phyloP scores from a whole-genome alignment of 2,329 filamentous ascomycete species.

The Aspergillus calidoustus region DNA sequence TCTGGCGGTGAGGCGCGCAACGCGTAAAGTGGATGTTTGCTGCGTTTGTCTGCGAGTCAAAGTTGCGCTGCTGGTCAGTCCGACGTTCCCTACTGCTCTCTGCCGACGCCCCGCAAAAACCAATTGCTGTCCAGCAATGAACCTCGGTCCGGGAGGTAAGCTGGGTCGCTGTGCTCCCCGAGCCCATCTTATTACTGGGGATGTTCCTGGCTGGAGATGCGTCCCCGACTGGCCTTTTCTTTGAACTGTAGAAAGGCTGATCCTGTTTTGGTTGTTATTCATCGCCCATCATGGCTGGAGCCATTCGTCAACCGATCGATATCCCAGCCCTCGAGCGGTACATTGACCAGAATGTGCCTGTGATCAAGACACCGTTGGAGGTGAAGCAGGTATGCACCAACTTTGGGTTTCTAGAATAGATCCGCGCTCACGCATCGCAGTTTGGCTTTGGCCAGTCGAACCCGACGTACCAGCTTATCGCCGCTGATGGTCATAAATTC shows the following conservation, averaged over 20 bases:
- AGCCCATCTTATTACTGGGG: constrained; percentile 11
- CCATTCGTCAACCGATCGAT: constrained; percentile 89
- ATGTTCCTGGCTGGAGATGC: constrained; percentile 6
- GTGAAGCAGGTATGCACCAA: constrained; percentile 74
- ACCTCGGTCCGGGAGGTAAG: constrained; percentile 18
- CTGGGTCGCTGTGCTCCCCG: neutral
- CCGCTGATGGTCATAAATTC: constrained; percentile 70
- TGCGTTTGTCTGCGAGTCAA: constrained; percentile 2
- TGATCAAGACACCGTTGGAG: constrained; percentile 80
- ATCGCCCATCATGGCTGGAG: constrained; percentile 71
- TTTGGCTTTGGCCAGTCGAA: constrained; percentile 98
- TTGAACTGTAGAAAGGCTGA: neutral
- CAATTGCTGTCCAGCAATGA: constrained; percentile 5
- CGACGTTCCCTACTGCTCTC: neutral
- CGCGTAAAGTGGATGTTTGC: constrained; percentile 27
- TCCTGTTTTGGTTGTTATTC: neutral
- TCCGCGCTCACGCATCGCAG: constrained; percentile 50
- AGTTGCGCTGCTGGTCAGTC: constrained; percentile 6
- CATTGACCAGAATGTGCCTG: constrained; percentile 75
- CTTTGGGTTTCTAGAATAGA: neutral
- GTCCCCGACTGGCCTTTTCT: neutral
- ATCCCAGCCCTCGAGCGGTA: constrained; percentile 77
- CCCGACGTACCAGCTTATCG: constrained; percentile 90
- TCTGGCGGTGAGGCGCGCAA: constrained; percentile 29
- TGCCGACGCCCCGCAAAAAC: constrained; percentile 12